These are phyloP conservation scores for Phialocephala sp. DNA, from an alignment of 2,329 filamentous ascomycete genomes.

Conservation along the genomic window DNA sequence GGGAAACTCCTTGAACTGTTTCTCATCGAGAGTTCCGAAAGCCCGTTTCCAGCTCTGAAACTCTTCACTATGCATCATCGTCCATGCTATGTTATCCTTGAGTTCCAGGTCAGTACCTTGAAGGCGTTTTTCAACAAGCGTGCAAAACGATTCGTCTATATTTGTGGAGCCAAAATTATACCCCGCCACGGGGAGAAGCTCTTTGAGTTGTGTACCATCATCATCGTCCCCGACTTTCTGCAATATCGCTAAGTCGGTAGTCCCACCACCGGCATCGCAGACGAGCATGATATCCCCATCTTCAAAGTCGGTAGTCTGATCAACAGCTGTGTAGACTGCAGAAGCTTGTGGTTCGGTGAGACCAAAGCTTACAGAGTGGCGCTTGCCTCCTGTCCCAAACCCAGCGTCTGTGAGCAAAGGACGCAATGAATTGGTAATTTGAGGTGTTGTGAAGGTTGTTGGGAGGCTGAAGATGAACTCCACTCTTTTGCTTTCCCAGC, in stretches of 20 bases:
- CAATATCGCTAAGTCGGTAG: conserved; percentile 7
- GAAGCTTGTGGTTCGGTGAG: conserved; percentile 20
- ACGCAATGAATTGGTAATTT: not conserved
- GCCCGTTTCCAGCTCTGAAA: conserved; percentile 44
- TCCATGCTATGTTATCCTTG: conserved; percentile 24
- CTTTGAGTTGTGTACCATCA: not conserved
- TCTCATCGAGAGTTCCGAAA: not conserved
- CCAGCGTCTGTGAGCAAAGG: conserved; percentile 11
- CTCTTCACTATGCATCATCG: conserved; percentile 47
- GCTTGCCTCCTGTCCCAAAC: conserved; percentile 7
- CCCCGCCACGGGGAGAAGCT: conserved; percentile 11
- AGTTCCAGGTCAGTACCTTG: conserved; percentile 11
- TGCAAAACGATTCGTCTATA: conserved; percentile 14
- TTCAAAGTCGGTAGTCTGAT: not conserved
- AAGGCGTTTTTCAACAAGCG: conserved; percentile 6
- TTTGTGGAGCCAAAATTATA: conserved; percentile 16
- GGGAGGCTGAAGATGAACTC: conserved; percentile 23
- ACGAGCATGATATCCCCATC: conserved; percentile 13
- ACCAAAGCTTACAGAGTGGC: conserved; percentile 11
- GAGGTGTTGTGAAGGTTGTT: conserved; percentile 8
- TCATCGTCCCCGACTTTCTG: not conserved
- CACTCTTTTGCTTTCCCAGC: conserved; percentile 7
- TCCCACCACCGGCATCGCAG: conserved; percentile 19
- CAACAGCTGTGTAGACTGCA: conserved; percentile 12
- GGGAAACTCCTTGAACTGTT: conserved; percentile 24